These are phyloP conservation scores for Blastocystis sp. DNA, from an alignment of 352 stramenopile species.

Conservation along the genomic window DNA sequence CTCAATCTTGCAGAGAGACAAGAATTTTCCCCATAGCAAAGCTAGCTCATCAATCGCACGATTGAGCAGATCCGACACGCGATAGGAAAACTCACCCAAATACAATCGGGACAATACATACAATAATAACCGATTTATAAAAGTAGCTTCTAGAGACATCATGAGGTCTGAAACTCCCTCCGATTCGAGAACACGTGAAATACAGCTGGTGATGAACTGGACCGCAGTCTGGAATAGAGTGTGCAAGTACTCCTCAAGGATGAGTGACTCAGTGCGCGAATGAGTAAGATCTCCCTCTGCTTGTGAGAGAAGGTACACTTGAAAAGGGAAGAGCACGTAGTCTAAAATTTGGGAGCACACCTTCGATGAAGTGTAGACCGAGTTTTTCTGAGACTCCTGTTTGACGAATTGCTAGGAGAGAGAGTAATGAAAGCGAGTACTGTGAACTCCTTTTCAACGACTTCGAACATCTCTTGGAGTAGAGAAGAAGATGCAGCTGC, in stretches of 20 bases:
- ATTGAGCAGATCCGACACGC: not conserved
- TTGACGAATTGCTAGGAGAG: not conserved
- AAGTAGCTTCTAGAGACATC: not conserved
- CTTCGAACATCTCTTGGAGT: conserved; percentile 1
- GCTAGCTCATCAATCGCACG: not conserved
- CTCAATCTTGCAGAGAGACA: not conserved
- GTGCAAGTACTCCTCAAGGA: conserved; percentile 2
- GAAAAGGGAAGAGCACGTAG: conserved; percentile 22
- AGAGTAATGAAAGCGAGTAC: not conserved
- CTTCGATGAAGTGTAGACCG: not conserved
- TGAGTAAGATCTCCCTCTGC: not conserved
- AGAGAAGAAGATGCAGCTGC: not conserved
- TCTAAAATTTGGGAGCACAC: not conserved
- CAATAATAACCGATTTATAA: not conserved
- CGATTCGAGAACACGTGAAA: not conserved
- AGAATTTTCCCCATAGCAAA: not conserved
- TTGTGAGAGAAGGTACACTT: conserved; percentile 32
- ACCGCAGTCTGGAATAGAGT: not conserved
- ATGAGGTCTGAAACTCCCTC: not conserved
- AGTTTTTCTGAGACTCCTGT: not conserved
- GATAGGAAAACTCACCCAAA: conserved; percentile 19
- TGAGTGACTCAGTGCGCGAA: not conserved
- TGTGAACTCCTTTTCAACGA: not conserved
- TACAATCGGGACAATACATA: not conserved
- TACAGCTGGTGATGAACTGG: not conserved